phyloP scores from a whole-genome alignment of 257 asterid species.

The Capsicum chinense region DNA sequence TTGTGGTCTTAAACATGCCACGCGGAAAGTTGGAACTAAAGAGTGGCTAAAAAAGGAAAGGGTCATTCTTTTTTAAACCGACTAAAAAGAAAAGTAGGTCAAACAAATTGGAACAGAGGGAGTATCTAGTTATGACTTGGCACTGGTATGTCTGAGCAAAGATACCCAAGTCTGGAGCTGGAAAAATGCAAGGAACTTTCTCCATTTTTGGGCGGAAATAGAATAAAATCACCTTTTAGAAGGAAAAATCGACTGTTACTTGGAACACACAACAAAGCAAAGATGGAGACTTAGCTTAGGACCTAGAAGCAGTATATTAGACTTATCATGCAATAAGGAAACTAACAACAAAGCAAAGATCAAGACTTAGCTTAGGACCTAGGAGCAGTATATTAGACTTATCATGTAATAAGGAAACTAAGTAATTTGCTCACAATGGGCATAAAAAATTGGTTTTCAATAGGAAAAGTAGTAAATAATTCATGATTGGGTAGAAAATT shows the following conservation, averaged over 20 bases:
- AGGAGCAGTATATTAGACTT: background rate
- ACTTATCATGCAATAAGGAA: background rate
- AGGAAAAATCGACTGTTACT: background rate
- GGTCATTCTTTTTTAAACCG: too few relatives aligned
- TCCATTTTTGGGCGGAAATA: background rate
- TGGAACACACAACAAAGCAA: conserved; percentile 15
- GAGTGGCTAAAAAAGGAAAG: too few relatives aligned
- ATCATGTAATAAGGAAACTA: background rate
- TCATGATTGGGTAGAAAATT: background rate
- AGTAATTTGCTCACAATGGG: background rate
- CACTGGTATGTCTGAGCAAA: conserved; percentile 21
- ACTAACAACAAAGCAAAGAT: conserved; percentile 6
- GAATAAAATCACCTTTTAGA: conserved; percentile 6
- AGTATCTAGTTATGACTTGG: conserved; percentile 2
- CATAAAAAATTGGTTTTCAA: background rate
- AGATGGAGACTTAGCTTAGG: conserved; percentile 15
- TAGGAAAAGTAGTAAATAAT: conserved; percentile 1
- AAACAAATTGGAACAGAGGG: too few relatives aligned
- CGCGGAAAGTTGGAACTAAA: too few relatives aligned
- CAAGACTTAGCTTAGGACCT: conserved; percentile 18
- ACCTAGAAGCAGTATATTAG: conserved; percentile 11
- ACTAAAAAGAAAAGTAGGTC: too few relatives aligned
- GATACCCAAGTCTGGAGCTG: conserved; percentile 10
- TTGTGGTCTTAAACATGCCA: too few relatives aligned
- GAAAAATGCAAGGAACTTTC: conserved; percentile 1